phyloP scores from a whole-genome alignment of 768 basidiomycete genomes.

The Pilatotrama ljubarskyi region DNA sequence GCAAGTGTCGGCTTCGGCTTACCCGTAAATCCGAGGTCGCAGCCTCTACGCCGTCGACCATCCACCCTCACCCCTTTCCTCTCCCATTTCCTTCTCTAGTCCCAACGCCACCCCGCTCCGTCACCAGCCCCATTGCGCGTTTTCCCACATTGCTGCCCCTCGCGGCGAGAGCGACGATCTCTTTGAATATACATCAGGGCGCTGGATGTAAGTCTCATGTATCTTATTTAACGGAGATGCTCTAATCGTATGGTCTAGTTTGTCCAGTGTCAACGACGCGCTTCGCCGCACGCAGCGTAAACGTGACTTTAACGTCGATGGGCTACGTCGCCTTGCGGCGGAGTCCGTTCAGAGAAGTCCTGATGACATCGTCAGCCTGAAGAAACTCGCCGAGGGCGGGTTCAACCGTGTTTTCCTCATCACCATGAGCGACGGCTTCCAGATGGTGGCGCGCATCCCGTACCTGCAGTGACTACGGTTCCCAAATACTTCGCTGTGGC shows the following conservation, averaged over 20 bases:
- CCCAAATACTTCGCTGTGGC: conserved; percentile 33
- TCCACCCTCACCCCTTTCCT: too few relatives aligned
- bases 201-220: conserved; percentile 28
- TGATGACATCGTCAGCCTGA: conserved; percentile 37
- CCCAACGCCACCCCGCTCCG: too few relatives aligned
- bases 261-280: conserved; percentile 26
- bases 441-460: conserved; percentile 33
- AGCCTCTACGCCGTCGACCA: too few relatives aligned
- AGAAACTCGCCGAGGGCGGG: conserved; percentile 46
- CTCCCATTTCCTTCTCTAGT: too few relatives aligned
- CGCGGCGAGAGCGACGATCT: conserved; percentile 12
- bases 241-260: background rate
- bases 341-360: conserved; percentile 40
- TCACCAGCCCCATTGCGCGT: background rate
- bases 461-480: conserved; percentile 27
- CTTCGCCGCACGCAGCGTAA: conserved; percentile 50
- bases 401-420: conserved; percentile 36
- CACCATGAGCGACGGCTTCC: conserved; percentile 26
- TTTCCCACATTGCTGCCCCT: background rate
- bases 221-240: conserved; percentile 13
- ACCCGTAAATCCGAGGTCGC: too few relatives aligned
- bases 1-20: too few relatives aligned
- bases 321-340: conserved; percentile 46
- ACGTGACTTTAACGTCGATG: conserved; percentile 42
- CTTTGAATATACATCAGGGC: conserved; percentile 30